These are phyloP conservation scores for Hibiscus mutabilis DNA, from an alignment of 345 rosid species.

Conservation along the genomic window DNA sequence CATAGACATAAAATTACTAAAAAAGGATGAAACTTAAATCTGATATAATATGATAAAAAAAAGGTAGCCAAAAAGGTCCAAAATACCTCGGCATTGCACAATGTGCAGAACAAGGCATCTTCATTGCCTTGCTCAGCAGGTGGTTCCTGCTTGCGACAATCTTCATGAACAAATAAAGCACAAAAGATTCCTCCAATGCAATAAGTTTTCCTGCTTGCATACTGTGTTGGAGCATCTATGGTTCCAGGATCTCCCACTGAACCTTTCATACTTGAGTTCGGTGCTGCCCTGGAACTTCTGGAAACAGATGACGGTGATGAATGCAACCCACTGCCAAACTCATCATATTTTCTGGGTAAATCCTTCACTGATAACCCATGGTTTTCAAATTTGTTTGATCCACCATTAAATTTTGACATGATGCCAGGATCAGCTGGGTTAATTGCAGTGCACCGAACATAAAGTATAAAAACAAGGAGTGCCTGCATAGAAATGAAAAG, in stretches of 20 bases:
- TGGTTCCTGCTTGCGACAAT: constrained; percentile 65
- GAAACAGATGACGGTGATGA: constrained; percentile 79
- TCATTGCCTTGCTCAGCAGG: constrained; percentile 50
- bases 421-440: constrained; percentile 99
- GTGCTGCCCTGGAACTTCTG: constrained; percentile 56
- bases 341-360: constrained; percentile 43
- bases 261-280: constrained; percentile 64
- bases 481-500: constrained; percentile 46
- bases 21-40: not conserved
- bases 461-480: constrained; percentile 77
- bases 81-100: constrained; percentile 94
- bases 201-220: constrained; percentile 26
- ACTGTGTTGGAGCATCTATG: constrained; percentile 23
- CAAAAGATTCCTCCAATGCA: constrained; percentile 59
- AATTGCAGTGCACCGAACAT: constrained; percentile 95
- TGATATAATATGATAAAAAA: not conserved
- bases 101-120: constrained; percentile 88
- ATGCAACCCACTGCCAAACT: constrained; percentile 43
- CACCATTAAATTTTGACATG: constrained; percentile 59
- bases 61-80: not conserved
- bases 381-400: constrained; percentile 24
- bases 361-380: constrained; percentile 38
- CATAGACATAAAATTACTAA: not conserved
- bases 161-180: constrained; percentile 71
- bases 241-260: constrained; percentile 46